phyloP scores from a whole-genome alignment of 2,329 filamentous ascomycete species.

The Endothia cerciana region DNA sequence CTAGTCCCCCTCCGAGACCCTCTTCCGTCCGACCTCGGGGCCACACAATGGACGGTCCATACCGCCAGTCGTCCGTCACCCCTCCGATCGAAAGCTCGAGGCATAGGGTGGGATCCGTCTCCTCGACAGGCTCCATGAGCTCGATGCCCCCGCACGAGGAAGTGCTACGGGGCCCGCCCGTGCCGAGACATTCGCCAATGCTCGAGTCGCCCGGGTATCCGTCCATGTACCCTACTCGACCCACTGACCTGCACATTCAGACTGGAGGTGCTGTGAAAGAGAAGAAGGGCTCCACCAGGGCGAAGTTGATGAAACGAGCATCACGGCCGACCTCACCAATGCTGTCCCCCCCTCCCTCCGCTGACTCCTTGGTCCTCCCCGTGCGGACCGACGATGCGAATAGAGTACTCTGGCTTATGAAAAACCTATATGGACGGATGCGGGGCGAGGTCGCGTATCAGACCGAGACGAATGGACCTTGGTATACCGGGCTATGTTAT shows the following conservation, averaged over 20 bases:
- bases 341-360: constrained; percentile 56
- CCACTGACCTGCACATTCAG: constrained; percentile 42
- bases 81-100: constrained; percentile 52
- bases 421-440: constrained; percentile 77
- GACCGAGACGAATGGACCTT: constrained; percentile 61
- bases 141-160: constrained; percentile 59
- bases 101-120: constrained; percentile 72
- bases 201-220: constrained; percentile 50
- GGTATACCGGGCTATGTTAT: constrained; percentile 74
- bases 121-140: constrained; percentile 61
- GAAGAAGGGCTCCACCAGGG: constrained; percentile 50
- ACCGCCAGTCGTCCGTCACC: constrained; percentile 47
- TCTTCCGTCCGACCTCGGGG: constrained; percentile 55
- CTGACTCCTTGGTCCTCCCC: constrained; percentile 63
- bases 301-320: constrained; percentile 59
- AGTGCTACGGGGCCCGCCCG: constrained; percentile 35
- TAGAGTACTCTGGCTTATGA: constrained; percentile 76
- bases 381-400: constrained; percentile 70
- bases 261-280: constrained; percentile 44
- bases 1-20: constrained; percentile 46
- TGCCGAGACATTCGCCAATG: constrained; percentile 46
- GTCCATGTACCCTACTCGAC: constrained; percentile 41
- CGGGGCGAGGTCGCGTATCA: constrained; percentile 77
- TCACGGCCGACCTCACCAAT: constrained; percentile 63
- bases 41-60: constrained; percentile 60